Base-by-base conservation (phyloP, 768 basidiomycete genomes). In the Termitomyces eurrhizus region DNA sequence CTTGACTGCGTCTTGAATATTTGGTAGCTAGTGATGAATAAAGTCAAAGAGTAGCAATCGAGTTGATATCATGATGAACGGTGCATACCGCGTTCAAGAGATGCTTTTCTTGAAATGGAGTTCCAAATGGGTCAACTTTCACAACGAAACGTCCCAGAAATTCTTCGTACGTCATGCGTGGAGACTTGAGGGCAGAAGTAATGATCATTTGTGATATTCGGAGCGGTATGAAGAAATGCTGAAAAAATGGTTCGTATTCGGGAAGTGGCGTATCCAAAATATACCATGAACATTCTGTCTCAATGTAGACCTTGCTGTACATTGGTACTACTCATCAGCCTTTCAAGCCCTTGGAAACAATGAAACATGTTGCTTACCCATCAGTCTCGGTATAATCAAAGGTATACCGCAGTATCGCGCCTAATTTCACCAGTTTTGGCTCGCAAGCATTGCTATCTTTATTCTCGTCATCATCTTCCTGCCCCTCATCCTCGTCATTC, bases 231-330 rank as follows among this genome's bases (percentile, higher is more conserved):
- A 81, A 82, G 68, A 88, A 90, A 3, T 78, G 66, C 26, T 70
- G 66, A 54, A 80, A 85, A 18, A 69, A 73, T 3, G 67, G 67
- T 21, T 62, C 52, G 58, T 91, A 92, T 24, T 59, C 64, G 21
- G 67, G 65, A 2, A 82, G 77, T 0, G 89, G 84, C 7, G 56
- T 65, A 18, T 74, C 70, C 32, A 92, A 72, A 37, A 83, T 79
- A 68, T 90, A 91, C 78, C 83, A 85, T 0, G 87, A 86, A 56
- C 77, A 80, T 18, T 75, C 63, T 0, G 90, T 90, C 64, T 90
- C 84, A 26, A 93, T 76, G 60, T 78, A 89, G 11, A 90, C 71
- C 1, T 87, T 82, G 18, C 90, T 91, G 63, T 24, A 51, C 14
- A 42, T n/a, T 21, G 58, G 59, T 12, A 21, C 21, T 13, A 42